Evolutionary conservation across 192 early-diverging fungal genomes (phyloP).

Genomic region (Umbelopsis ramanniana): DNA sequence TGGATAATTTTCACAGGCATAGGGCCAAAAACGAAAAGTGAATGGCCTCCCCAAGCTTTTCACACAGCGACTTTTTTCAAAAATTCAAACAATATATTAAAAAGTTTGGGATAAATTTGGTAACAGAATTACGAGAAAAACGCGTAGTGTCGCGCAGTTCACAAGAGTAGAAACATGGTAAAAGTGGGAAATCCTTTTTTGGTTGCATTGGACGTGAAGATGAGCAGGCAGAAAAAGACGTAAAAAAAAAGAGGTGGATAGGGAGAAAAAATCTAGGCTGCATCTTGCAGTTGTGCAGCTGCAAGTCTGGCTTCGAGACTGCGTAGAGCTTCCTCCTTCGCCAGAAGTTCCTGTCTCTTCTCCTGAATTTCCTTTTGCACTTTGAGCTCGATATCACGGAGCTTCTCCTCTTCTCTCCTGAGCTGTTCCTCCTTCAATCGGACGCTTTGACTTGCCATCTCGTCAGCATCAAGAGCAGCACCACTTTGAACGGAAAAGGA

Average conservation of each 20-base stretch:
- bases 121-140: constrained; percentile 19
- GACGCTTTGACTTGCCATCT: constrained; percentile 46
- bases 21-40: neutral
- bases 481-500: constrained; percentile 26
- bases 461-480: constrained; percentile 44
- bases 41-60: neutral
- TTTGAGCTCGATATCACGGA: constrained; percentile 57
- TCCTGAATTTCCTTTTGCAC: constrained; percentile 59
- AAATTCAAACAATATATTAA: constrained; percentile 15
- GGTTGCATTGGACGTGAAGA: constrained; percentile 1
- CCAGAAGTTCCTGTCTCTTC: constrained; percentile 60
- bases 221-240: neutral
- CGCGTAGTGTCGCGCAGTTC: constrained; percentile 9
- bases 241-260: constrained; percentile 7
- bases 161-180: constrained; percentile 15
- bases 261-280: constrained; percentile 7
- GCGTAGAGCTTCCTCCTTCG: constrained; percentile 60
- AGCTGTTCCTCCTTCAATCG: constrained; percentile 59
- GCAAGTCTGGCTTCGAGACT: constrained; percentile 53
- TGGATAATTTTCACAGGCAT: constrained; percentile 6
- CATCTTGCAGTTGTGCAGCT: constrained; percentile 44
- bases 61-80: neutral
- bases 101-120: constrained; percentile 18
- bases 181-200: constrained; percentile 20
- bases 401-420: constrained; percentile 59